Evolutionary conservation across 202 grass and related monocot species (phyloP), one percentile per base, ranked within the genome.

Genomic region (Carex arenaria): DNA sequence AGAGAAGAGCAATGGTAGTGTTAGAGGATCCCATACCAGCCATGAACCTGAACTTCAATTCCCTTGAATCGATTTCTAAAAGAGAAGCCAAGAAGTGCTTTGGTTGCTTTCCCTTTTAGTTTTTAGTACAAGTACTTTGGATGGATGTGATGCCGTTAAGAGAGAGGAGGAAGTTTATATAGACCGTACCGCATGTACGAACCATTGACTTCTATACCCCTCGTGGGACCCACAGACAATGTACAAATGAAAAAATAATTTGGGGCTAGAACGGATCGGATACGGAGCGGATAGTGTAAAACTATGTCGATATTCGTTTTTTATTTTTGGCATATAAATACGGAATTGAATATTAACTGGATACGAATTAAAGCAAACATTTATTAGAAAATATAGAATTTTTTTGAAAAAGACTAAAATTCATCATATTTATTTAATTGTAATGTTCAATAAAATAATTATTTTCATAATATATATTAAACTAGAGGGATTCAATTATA

Each of bases 31-130:
- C 53, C 6, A 78, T 30, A 51, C 38, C 49, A 65, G 78, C 82
- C 91, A 93, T 92, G 5, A 17, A n/a, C 74, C 30, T 11, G 23
- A 38, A 4, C 36, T 62, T 63, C 59, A 65, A 40, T 43, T 42
- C 55, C 34, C 78, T 43, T 42, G 65, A 80, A 23, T 62, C 28
- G 23, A 54, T 15, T 82, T 82, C 38, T 40, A 5, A 40, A 40
- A 40, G 38, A 38, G 34, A 36, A 59, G 56, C 2, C 0, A 45
- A 26, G 5, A 38, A 43, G 11, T 4, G 13, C 42, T 49, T 72
- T 14, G n/a, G 10, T 72, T 49, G 17, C 36, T 26, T 69, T 62
- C 18, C 53, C 54, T 62, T 40, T 47, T 83, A 14, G 53, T 55
- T 78, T 56, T 55, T 23, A n/a, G 4, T 40, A 2, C 8, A 30